Percentiles rank a stretch among this genome's conserved stretches.
Conservation (phyloP, 2,329 filamentous ascomycete species). For the Curvularia spicifera region DNA sequence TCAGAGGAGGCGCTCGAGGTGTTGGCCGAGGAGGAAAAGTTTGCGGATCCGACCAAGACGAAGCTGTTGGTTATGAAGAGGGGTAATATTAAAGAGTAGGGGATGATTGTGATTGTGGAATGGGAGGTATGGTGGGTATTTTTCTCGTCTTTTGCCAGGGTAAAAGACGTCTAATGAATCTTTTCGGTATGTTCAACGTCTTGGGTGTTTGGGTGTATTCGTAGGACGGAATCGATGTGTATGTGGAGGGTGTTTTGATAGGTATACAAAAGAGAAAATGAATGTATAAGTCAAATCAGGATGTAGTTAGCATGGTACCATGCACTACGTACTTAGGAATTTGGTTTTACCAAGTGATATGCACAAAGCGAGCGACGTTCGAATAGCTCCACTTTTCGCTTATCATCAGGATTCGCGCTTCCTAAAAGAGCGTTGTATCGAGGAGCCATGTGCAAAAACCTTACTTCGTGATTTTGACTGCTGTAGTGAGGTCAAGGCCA, state of each 20-base stretch:
- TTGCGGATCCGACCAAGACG: slow-evolving; percentile 19
- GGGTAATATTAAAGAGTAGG: slow-evolving; percentile 4
- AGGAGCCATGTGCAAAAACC: background rate
- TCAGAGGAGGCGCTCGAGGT: slow-evolving; percentile 18
- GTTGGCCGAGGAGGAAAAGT: slow-evolving; percentile 28
- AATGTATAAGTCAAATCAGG: background rate
- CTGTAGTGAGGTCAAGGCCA: too few relatives aligned
- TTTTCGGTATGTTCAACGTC: background rate
- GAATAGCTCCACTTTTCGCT: background rate
- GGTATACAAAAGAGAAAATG: background rate
- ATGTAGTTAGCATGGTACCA: too few relatives aligned
- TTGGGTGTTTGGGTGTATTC: background rate
- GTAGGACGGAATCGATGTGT: background rate
- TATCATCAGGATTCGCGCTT: background rate
- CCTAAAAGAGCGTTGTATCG: background rate
- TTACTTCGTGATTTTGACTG: background rate
- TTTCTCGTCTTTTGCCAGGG: background rate
- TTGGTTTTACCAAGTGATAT: too few relatives aligned
- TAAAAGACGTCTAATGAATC: background rate
- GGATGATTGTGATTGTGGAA: too few relatives aligned
- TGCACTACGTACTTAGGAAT: too few relatives aligned
- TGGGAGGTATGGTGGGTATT: background rate
- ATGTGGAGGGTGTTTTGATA: background rate
- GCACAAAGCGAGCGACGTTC: background rate
- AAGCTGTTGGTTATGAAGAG: slow-evolving; percentile 28